phyloP scores from a whole-genome alignment of 768 basidiomycete genomes.

The Cantharellus anzutake region DNA sequence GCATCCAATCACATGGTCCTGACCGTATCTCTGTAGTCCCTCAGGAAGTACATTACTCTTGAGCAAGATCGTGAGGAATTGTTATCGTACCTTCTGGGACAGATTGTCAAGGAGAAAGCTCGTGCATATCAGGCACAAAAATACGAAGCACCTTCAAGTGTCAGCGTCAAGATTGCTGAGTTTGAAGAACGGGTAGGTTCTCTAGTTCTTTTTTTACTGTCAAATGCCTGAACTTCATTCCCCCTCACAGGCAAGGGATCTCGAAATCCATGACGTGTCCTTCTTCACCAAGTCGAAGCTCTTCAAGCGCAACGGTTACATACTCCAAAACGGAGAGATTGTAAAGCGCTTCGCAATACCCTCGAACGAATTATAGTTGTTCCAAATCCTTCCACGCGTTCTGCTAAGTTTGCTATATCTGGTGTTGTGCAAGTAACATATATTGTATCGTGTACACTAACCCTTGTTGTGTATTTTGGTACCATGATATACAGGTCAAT shows the following conservation, averaged over 20 bases:
- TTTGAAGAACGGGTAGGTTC: slow-evolving; percentile 66
- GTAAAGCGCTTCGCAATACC: slow-evolving; percentile 43
- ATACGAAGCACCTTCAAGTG: slow-evolving; percentile 56
- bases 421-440: not conserved
- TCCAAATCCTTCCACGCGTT: not conserved
- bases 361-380: not conserved
- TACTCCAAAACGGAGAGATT: slow-evolving; percentile 40
- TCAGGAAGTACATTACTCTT: slow-evolving; percentile 94
- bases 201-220: not conserved
- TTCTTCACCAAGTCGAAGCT: slow-evolving; percentile 75
- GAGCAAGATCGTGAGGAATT: slow-evolving; percentile 93
- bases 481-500: not conserved
- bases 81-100: slow-evolving; percentile 83
- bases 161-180: slow-evolving; percentile 59
- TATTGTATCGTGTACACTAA: not conserved
- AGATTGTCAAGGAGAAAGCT: slow-evolving; percentile 82
- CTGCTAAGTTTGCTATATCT: not conserved
- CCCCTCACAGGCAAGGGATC: slow-evolving; percentile 62
- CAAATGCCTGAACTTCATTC: not conserved
- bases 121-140: slow-evolving; percentile 63
- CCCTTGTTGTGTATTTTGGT: not conserved
- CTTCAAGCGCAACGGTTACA: slow-evolving; percentile 81
- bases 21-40: slow-evolving; percentile 34
- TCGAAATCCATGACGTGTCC: slow-evolving; percentile 82
- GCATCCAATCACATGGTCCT: not conserved